These are phyloP conservation scores for Lasiodiplodia sp. DNA, from an alignment of 2,329 filamentous ascomycete genomes.

Conservation along the genomic window DNA sequence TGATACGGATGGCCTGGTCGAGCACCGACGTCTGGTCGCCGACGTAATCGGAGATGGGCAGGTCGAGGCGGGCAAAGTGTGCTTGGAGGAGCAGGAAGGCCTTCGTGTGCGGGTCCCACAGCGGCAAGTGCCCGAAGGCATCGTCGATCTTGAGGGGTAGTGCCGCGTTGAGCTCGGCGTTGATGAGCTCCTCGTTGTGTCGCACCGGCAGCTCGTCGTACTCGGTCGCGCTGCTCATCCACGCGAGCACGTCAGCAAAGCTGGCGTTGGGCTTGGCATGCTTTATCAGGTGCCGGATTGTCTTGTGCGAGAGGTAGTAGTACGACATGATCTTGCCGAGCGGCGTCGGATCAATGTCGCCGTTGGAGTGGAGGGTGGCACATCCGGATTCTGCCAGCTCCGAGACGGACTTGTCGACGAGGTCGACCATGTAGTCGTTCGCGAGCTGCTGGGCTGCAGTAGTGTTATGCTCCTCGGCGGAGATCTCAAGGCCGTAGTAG, in stretches of 20 bases:
- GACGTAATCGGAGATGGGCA: slow-evolving; percentile 96
- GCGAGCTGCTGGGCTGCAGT: slow-evolving; percentile 84
- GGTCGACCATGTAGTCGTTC: slow-evolving; percentile 91
- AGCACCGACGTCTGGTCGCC: slow-evolving; percentile 89
- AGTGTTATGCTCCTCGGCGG: slow-evolving; percentile 89
- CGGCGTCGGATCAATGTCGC: slow-evolving; percentile 87
- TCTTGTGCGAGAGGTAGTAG: slow-evolving; percentile 95
- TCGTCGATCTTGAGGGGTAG: slow-evolving; percentile 68
- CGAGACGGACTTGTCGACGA: slow-evolving; percentile 85
- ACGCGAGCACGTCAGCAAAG: slow-evolving; percentile 83
- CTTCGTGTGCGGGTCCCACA: slow-evolving; percentile 99
- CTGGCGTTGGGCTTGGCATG: slow-evolving; percentile 77
- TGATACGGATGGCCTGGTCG: slow-evolving; percentile 95
- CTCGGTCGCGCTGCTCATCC: slow-evolving; percentile 93
- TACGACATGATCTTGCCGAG: slow-evolving; percentile 99
- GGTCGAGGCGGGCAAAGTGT: slow-evolving; percentile 89
- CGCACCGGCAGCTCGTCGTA: slow-evolving; percentile 98
- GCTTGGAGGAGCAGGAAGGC: slow-evolving; percentile 92
- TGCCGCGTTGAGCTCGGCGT: slow-evolving; percentile 84
- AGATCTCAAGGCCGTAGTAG: slow-evolving; percentile 95
- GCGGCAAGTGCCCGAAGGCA: slow-evolving; percentile 70
- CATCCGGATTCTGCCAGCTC: slow-evolving; percentile 87
- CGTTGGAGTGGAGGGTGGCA: slow-evolving; percentile 81
- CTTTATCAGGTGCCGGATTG: slow-evolving; percentile 82
- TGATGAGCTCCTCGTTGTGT: slow-evolving; percentile 98